Percentiles rank a stretch among this genome's conserved stretches.
phyloP scores from a whole-genome alignment of 2,329 filamentous ascomycete genomes.

The Chlorencoelia australis region DNA sequence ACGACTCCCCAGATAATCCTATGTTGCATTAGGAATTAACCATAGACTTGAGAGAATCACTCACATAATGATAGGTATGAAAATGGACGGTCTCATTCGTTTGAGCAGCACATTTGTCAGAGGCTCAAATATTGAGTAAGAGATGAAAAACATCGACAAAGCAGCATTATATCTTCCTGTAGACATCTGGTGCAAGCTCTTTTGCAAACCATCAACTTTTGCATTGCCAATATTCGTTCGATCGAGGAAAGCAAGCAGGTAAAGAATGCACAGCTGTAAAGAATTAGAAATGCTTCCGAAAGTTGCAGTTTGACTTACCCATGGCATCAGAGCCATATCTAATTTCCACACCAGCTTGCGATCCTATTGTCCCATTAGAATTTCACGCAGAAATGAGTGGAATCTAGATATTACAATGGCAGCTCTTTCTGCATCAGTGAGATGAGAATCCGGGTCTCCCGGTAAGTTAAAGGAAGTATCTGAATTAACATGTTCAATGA shows the following conservation, averaged over 20 bases:
- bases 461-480: conserved; percentile 5
- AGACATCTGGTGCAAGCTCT: conserved; percentile 48
- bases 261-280: conserved; percentile 55
- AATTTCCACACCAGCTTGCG: conserved; percentile 51
- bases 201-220: conserved; percentile 50
- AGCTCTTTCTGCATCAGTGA: conserved; percentile 52
- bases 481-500: too few species aligned
- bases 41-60: conserved; percentile 24
- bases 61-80: conserved; percentile 74
- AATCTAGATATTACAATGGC: conserved; percentile 39
- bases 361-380: conserved; percentile 37
- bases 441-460: conserved; percentile 51
- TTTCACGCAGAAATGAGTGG: background rate
- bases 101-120: conserved; percentile 66
- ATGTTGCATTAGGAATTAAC: background rate
- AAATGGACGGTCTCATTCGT: conserved; percentile 62
- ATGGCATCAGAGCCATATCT: conserved; percentile 51
- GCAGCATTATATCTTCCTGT: conserved; percentile 60
- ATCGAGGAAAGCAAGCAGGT: conserved; percentile 65
- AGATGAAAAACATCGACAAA: conserved; percentile 78
- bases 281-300: background rate
- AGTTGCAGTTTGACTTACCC: too few species aligned
- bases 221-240: conserved; percentile 75
- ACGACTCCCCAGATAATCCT: conserved; percentile 55
- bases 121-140: conserved; percentile 71